Evolutionary conservation across 2,329 filamentous ascomycete species (phyloP), one percentile per base, ranked within the genome.

Genomic region (Xylariaceae sp.): DNA sequence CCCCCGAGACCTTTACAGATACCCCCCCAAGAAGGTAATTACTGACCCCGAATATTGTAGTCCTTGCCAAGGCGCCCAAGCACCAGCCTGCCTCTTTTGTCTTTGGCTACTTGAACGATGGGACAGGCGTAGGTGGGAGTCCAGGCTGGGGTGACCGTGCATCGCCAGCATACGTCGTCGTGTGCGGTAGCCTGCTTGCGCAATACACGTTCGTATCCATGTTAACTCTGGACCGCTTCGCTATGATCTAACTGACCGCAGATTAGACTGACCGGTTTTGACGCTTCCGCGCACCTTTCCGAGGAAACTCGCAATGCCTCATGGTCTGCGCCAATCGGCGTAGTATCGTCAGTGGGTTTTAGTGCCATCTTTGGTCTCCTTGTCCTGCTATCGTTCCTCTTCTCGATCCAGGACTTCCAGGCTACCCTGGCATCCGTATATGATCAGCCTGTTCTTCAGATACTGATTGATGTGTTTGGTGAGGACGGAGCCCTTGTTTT

Each of bases 371-470:
- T 64, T 40, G 62, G 62, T 2, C 45, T 64, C 1, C 62, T 64
- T 14, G 79, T 85, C n/a, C 69, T 86, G 29, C 71, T 86, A 44
- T 77, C 80, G 41, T 78, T 85, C 48, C 71, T 86, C 6, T 86
- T 86, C 69, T 82, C 79, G 3, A 82, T 86, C 62, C 83, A 86
- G 67, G 78, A 86, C 68, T 82, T 85, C 55, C 74, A 79, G 4
- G 47, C 59, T 4, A 83, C 80, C 0, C 58, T 85, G n/a, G 63
- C 64, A 26, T 78, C 76, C 40, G 46, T 61, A 0, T 81, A 81
- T 59, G 74, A 67, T 2, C 82, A 86, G 65, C 83, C 83, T 0
- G 80, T 86, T 4, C 71, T 86, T 3, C 82, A 85, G 69, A 86
- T 86, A 34, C 74, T 86, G 17, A 75, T 85, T 12, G 83, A 86